phyloP scores from a whole-genome alignment of 352 stramenopile species.

The Aphanomyces astaci region DNA sequence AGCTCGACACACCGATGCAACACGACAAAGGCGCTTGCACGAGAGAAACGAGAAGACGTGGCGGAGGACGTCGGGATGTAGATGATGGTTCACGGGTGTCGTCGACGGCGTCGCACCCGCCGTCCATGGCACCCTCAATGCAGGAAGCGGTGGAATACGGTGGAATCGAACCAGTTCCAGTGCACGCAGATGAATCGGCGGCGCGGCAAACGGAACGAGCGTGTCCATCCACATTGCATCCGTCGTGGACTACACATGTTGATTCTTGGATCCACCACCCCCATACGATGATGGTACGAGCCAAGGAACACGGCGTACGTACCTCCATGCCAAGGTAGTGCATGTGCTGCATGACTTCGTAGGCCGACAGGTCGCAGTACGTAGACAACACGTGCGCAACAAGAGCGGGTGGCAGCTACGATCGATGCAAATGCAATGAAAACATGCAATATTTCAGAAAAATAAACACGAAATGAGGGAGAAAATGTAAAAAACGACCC shows the following conservation, averaged over 20 bases:
- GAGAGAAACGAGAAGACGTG: slow-evolving; percentile 15
- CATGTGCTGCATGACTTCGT: neutral
- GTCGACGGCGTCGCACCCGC: neutral
- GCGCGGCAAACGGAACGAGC: neutral
- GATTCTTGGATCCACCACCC: neutral
- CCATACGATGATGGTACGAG: too few species aligned
- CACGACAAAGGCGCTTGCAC: slow-evolving; percentile 10
- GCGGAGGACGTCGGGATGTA: slow-evolving; percentile 14
- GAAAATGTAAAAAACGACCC: too few species aligned
- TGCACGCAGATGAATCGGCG: neutral
- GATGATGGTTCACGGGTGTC: neutral
- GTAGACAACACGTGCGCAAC: neutral
- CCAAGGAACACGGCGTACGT: too few species aligned
- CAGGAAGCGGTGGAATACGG: neutral
- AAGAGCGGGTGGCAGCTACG: neutral
- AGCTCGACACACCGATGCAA: slow-evolving; percentile 3
- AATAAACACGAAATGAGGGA: too few species aligned
- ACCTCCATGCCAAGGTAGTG: neutral
- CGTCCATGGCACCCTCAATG: neutral
- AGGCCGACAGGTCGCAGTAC: neutral
- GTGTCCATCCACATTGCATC: neutral
- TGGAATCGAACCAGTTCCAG: neutral
- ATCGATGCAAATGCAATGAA: neutral
- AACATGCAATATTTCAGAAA: too few species aligned
- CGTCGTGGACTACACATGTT: neutral